Conservation (phyloP, 2,329 filamentous ascomycete genomes). For the Nemania sp. region DNA sequence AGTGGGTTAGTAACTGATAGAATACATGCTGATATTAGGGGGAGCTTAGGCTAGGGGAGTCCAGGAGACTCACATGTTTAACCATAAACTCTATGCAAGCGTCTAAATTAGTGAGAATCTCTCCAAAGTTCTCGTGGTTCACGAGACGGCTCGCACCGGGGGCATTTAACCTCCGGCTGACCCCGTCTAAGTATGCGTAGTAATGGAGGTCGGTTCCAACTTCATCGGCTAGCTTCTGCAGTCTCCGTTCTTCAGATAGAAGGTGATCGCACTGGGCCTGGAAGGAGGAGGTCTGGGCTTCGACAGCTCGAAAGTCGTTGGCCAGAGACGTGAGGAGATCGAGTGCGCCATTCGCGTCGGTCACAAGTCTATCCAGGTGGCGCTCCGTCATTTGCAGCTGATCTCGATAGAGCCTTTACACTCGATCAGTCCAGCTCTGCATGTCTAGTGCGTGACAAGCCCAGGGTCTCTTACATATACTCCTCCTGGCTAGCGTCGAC, state of each 20-base stretch:
- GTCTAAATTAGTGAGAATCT: constrained; percentile 89
- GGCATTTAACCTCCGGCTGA: constrained; percentile 89
- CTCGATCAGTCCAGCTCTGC: constrained; percentile 47
- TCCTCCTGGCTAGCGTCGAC: constrained; percentile 86
- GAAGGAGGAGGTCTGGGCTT: constrained; percentile 92
- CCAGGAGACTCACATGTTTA: constrained; percentile 71
- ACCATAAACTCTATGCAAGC: constrained; percentile 95
- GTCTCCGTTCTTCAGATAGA: constrained; percentile 81
- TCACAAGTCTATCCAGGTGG: constrained; percentile 82
- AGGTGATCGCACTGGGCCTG: constrained; percentile 92
- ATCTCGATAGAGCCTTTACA: constrained; percentile 76
- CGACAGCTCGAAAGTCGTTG: constrained; percentile 87
- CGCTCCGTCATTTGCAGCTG: constrained; percentile 84
- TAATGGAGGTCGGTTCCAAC: constrained; percentile 93
- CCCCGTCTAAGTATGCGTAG: constrained; percentile 92
- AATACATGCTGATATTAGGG: too few relatives aligned
- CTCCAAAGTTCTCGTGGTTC: constrained; percentile 83
- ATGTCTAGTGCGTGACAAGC: neutral
- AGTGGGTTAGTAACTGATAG: constrained; percentile 36
- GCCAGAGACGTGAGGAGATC: constrained; percentile 82
- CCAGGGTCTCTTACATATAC: constrained; percentile 73
- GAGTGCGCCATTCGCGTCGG: constrained; percentile 81
- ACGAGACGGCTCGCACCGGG: constrained; percentile 89
- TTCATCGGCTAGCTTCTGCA: constrained; percentile 83
- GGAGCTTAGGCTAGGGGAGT: too few relatives aligned